Base-by-base conservation (phyloP, 106 monocot genomes). In the Allium fistulosum region DNA sequence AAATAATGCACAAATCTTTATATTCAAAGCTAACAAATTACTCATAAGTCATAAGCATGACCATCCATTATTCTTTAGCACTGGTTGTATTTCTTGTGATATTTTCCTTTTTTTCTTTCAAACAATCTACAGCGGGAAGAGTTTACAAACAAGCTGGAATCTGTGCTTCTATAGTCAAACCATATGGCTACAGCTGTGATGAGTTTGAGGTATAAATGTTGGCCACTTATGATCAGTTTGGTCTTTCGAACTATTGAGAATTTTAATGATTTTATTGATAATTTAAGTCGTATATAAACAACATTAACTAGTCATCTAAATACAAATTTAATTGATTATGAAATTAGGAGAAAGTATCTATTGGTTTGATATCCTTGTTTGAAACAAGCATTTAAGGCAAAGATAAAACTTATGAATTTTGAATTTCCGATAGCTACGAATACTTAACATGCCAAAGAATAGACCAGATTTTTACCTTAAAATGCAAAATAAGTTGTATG, bases 171-270 rank as follows among this genome's bases (percentile, higher is more conserved):
- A 57, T 64, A 15, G 62, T 81, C 11, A 51, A 10, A 7, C 81
- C 81, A 2, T 13, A 58, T 6, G 81, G 81, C 3, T 81, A 81
- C 63, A 69, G 72, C 17, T 81, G 81, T 63, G 27, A 81, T 45
- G 81, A 81, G 63, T 77, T 77, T 26, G 63, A 81, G 56, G 80
- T 81, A 47, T 46, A 1, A 4, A 1, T 61, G 22, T 1, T 1
- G 52, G 10, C 52, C 13, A 13, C 52, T 53, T 10, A 53, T 10
- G 52, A 53, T 10, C 13, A 0, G 53, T 12, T 55, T 55, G 15
- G 11, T 11, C 3, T 15, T 55, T 55, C 1, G 15, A 55, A 6
- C 53, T 13, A 1, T 17, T 3, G 9, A 37, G 77, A 14, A 4
- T 4, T 46, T 2, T 47, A 2, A 46, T 58, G 53, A 55, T 60